Evolutionary conservation across 179 eudicot species (phyloP).

Genomic region (Beta macrorhiza): DNA sequence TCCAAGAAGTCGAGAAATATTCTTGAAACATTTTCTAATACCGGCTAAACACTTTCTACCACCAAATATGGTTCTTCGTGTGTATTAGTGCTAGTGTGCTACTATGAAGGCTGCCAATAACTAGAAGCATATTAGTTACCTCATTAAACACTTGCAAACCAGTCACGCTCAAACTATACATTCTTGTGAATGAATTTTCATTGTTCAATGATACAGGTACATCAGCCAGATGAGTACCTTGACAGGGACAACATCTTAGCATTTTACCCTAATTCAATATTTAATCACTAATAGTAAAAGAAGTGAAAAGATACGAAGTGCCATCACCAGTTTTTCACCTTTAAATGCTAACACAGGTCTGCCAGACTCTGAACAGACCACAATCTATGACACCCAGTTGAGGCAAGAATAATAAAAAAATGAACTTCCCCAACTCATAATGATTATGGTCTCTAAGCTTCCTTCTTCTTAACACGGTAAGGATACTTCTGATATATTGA

Average conservation of each 20-base stretch:
- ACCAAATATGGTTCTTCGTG: no score
- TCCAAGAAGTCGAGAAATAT: no score
- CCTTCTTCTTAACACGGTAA: constrained; percentile 73
- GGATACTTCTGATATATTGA: constrained; percentile 89
- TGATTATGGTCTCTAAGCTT: constrained; percentile 42
- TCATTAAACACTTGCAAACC: background rate
- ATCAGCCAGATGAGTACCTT: background rate
- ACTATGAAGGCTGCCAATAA: no score
- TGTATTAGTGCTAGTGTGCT: no score
- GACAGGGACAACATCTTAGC: no score
- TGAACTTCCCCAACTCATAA: constrained; percentile 14
- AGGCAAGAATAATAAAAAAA: constrained; percentile 20
- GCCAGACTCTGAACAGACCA: background rate
- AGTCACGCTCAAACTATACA: constrained; percentile 16
- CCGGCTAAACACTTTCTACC: no score
- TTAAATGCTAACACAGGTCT: background rate
- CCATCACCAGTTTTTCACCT: background rate
- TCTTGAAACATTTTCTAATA: no score
- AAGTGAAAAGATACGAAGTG: background rate
- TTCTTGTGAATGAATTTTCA: constrained; percentile 13
- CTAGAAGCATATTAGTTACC: no score
- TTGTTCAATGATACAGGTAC: background rate
- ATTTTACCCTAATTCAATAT: background rate
- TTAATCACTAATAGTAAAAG: background rate
- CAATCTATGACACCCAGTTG: constrained; percentile 3